Percentiles rank a stretch among this genome's conserved stretches.
Conservation (phyloP, 306 rosid species). For the Trifolium repens region DNA sequence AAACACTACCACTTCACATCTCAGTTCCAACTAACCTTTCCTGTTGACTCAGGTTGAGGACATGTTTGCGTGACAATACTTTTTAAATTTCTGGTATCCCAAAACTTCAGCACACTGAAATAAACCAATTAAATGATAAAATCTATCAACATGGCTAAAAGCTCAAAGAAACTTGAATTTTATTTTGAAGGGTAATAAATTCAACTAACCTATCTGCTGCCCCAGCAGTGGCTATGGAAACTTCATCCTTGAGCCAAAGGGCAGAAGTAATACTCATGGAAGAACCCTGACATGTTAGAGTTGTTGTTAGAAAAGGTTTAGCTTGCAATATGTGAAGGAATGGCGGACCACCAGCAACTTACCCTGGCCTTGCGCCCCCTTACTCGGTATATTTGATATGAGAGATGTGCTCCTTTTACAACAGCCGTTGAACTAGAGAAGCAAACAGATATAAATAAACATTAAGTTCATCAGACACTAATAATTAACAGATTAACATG, state of each 20-base stretch:
- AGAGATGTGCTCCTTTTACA: conserved; percentile 76
- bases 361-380: conserved; percentile 89
- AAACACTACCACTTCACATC: conserved; percentile 10
- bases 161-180: conserved; percentile 11
- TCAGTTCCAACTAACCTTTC: conserved; percentile 63
- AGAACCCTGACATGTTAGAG: conserved; percentile 62
- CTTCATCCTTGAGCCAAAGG: conserved; percentile 82
- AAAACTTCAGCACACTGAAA: conserved; percentile 84
- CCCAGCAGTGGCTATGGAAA: conserved; percentile 89
- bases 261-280: conserved; percentile 94
- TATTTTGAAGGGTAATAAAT: conserved; percentile 2
- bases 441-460: conserved; percentile 13
- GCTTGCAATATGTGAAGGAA: conserved; percentile 28
- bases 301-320: conserved; percentile 34
- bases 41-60: conserved; percentile 59
- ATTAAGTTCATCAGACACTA: neutral
- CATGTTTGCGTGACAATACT: conserved; percentile 58
- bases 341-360: conserved; percentile 38
- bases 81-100: conserved; percentile 91
- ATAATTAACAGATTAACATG: neutral
- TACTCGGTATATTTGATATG: conserved; percentile 59
- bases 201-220: conserved; percentile 81
- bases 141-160: conserved; percentile 10
- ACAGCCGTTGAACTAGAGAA: conserved; percentile 64
- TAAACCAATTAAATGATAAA: conserved; percentile 23